Conservation (phyloP, 164 flowering plant species). For the Akebia trifoliata region DNA sequence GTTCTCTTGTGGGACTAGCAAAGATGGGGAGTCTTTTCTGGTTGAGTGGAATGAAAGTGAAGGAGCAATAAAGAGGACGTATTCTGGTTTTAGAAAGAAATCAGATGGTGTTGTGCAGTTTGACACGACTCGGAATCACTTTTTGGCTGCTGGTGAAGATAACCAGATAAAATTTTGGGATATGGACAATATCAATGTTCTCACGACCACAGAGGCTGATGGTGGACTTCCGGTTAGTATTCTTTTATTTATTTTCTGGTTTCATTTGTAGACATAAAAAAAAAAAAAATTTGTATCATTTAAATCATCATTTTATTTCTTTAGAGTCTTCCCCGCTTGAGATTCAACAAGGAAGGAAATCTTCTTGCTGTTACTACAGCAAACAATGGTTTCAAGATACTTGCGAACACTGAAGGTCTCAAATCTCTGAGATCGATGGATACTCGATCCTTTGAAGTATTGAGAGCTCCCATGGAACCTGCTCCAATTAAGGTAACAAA, state of each 20-base stretch:
- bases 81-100: conserved; percentile 71
- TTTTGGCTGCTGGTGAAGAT: conserved; percentile 92
- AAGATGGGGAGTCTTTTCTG: conserved; percentile 81
- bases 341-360: conserved; percentile 88
- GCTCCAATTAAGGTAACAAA: conserved; percentile 46
- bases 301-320: conserved; percentile 18
- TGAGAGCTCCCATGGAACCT: conserved; percentile 53
- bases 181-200: conserved; percentile 59
- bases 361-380: conserved; percentile 78
- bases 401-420: conserved; percentile 67
- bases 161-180: conserved; percentile 90
- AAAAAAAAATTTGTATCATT: background rate
- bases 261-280: background rate
- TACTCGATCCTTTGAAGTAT: conserved; percentile 53
- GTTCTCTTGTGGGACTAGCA: conserved; percentile 95
- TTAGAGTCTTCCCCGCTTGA: conserved; percentile 79
- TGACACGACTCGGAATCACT: conserved; percentile 81
- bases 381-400: conserved; percentile 83
- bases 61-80: conserved; percentile 80
- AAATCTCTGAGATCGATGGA: conserved; percentile 50
- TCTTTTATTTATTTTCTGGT: background rate
- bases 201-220: conserved; percentile 72
- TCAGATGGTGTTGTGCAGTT: conserved; percentile 78
- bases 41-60: conserved; percentile 99
- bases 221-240: conserved; percentile 84